Evolutionary conservation across 1,284 basidiomycete genomes (phyloP), one percentile per base, ranked within the genome.

Genomic region (Amylostereum chailletii): DNA sequence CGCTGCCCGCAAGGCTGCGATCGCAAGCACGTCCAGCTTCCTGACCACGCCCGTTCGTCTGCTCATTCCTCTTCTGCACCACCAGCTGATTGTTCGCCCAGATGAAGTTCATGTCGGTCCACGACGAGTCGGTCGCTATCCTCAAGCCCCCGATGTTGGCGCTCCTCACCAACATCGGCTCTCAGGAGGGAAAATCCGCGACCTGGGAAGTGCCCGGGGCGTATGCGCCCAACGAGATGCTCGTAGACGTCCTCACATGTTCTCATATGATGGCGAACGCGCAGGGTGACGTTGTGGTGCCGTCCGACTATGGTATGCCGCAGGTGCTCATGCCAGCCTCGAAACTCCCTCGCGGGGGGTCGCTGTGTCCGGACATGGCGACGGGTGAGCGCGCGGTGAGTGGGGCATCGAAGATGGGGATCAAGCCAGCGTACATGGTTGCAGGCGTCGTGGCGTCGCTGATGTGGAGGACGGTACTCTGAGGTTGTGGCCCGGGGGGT

Each of bases 131-230:
- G 0, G 65, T 88, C 40, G 78, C 72, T 0, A 62, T 86, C 31
- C 75, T 71, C 45, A 90, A 90, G 63, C 68, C 75, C 0, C 83
- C 85, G 1, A 63, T 90, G 54, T 71, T 89, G 44, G 67, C 79
- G 5, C 70, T 88, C 11, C 63, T 90, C 47, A 80, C 82, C 19
- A 88, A 88, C 65, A 65, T 69, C 32, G 87, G 87, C 36, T 62
- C 59, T 37, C 58, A 64, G 9, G 62, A 58, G 7, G 53, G 56
- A 11, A 60, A 66, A n/a, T 57, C 60, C 8, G 6, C 51, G 10
- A 49, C 46, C 32, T 82, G 78, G 79, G 69, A 60, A 36, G 68
- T 80, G 31, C 65, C 68, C 44, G 64, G 72, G 0, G 66, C 67
- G 1, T 83, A 73, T 63, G 60, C 66, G 39, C 62, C 70, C 0